Base-by-base conservation (phyloP, 2,329 filamentous ascomycete species). In the Paecilomyces variotii region DNA sequence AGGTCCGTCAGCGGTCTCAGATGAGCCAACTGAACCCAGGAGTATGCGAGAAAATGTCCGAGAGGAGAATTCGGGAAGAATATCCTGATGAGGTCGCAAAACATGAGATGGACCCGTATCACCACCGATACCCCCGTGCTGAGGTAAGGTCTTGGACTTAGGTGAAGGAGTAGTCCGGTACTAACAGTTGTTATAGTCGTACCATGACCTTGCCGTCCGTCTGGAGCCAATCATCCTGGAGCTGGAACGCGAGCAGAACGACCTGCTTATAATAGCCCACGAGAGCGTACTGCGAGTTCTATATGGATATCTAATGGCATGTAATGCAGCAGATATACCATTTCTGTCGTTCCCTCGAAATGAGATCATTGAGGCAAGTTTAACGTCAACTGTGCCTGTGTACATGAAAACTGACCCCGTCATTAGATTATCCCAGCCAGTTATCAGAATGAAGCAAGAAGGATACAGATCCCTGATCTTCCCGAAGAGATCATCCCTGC, bases 241-340 rank as follows among this genome's bases (percentile, higher is more conserved):
- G 73, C 84, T 99, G 12, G 94, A 99, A 78, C 87, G 94, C 51
- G 94, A 99, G 77, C 90, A 97, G 67, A 96, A 95, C 64, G 94
- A 99, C 71, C 82, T 99, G n/a, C 83, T 99, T 56, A 97, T 99
- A 70, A 97, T 99, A 65, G 94, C 94, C 0, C 94, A 99, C 73
- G 94, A 99, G 74, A 96, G 91, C 56, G 94, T 99, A n/a, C 82
- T 99, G 53, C 89, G 94, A 51, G 94, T 99, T 26, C 82, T 99
- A 2, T 99, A 99, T 71, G 92, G 92, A 26, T 99, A 99, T 74
- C 81, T 99, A 45, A 99, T 99, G 94, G 94, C 96, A 66, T 97
- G 94, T 77, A 94, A 93, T 71, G 92, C 95, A 7, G 89, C 88
- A 74, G 91, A 96, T 69, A 99, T 99, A 62, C 94, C 94, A 3